These are phyloP conservation scores for Eucalyptus sp. DNA, from an alignment of 345 rosid genomes.

Conservation along the genomic window DNA sequence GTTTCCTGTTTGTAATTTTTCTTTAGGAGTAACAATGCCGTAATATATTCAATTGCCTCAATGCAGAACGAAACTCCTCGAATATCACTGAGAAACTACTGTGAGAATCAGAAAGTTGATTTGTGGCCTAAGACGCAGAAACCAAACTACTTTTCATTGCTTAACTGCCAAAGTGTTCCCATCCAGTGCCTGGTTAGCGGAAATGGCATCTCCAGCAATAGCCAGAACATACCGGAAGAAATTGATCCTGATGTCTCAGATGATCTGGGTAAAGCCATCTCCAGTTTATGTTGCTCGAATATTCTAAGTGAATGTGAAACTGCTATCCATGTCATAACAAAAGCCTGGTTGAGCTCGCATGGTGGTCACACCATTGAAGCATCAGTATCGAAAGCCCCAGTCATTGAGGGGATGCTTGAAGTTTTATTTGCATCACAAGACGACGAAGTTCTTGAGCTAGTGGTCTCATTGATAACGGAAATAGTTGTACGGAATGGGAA, in stretches of 20 bases:
- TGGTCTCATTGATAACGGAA: conserved; percentile 40
- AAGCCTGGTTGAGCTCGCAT: conserved; percentile 33
- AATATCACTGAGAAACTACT: conserved; percentile 7
- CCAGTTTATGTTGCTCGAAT: conserved; percentile 24
- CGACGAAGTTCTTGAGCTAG: conserved; percentile 45
- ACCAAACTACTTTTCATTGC: conserved; percentile 8
- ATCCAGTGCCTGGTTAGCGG: conserved; percentile 20
- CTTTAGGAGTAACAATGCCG: background rate
- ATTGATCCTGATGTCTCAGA: background rate
- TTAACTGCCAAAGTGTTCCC: conserved; percentile 25
- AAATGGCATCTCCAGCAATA: background rate
- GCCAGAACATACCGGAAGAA: background rate
- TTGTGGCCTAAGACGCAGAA: conserved; percentile 8
- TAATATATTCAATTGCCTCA: background rate
- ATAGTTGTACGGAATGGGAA: conserved; percentile 10
- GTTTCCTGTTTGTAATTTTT: background rate
- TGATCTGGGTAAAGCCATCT: conserved; percentile 26
- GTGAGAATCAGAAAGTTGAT: background rate
- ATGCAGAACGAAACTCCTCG: conserved; percentile 1
- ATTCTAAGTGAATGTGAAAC: conserved; percentile 30
- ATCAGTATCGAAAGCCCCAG: conserved; percentile 19
- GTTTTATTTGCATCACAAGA: conserved; percentile 36
- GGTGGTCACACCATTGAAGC: conserved; percentile 18
- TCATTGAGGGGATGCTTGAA: conserved; percentile 42
- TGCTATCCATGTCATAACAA: conserved; percentile 26